Conservation (phyloP, 495 filamentous ascomycete species). For the Hypoxylon rickii region DNA sequence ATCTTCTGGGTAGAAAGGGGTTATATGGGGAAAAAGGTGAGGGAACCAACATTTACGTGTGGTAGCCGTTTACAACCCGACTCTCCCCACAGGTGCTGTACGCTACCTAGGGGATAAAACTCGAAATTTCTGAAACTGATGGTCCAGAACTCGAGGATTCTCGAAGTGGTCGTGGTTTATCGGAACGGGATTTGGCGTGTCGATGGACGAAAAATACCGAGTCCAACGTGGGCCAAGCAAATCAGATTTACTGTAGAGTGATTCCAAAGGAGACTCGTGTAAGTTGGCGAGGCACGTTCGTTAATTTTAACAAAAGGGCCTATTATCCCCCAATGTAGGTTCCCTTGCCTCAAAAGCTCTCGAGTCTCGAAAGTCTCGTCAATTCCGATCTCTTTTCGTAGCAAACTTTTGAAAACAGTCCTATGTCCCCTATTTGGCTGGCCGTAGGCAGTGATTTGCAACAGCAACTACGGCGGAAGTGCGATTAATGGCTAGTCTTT, state of each 20-base stretch:
- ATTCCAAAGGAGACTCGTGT: background rate
- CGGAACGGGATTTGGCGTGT: background rate
- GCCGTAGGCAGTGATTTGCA: background rate
- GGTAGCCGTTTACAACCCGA: background rate
- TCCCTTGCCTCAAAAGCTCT: background rate
- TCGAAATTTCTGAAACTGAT: background rate
- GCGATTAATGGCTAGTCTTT: constrained; percentile 12
- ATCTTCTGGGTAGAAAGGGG: no score
- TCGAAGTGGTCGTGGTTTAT: background rate
- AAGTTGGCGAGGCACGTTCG: background rate
- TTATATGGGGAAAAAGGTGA: background rate
- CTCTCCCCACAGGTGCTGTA: background rate
- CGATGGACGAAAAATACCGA: background rate
- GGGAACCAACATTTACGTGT: constrained; percentile 16
- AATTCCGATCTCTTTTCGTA: constrained; percentile 1
- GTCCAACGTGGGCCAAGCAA: constrained; percentile 9
- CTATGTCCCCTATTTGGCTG: background rate
- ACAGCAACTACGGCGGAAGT: constrained; percentile 4
- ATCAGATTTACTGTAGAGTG: constrained; percentile 2
- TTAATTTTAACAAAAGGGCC: constrained; percentile 1
- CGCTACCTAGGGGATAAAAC: background rate
- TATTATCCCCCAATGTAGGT: constrained; percentile 21
- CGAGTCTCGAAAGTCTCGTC: constrained; percentile 3
- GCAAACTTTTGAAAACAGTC: background rate
- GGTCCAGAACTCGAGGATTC: background rate